These are phyloP conservation scores for Cymbidium sinense DNA, from an alignment of 106 monocot species.

Conservation along the genomic window DNA sequence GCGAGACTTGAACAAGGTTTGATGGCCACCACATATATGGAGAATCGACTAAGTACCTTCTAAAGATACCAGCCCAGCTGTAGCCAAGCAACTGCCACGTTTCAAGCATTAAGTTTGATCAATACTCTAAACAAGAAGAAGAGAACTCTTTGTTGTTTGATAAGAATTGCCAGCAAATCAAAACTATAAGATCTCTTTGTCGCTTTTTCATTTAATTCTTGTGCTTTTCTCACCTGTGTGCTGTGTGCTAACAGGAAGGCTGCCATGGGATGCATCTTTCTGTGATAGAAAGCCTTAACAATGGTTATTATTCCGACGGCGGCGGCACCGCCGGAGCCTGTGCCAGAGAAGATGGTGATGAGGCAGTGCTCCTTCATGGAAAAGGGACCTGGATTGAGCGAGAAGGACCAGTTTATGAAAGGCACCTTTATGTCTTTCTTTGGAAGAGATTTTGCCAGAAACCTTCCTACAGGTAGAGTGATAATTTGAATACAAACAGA, in stretches of 20 bases:
- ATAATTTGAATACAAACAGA: slow-evolving; percentile 16
- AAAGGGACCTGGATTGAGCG: slow-evolving; percentile 47
- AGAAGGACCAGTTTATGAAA: slow-evolving; percentile 37
- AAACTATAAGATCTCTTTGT: not conserved
- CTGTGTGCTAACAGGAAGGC: slow-evolving; percentile 27
- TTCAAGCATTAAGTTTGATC: not conserved
- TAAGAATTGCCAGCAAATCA: no score
- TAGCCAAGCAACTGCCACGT: slow-evolving; percentile 38
- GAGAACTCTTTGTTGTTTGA: no score
- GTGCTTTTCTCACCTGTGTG: slow-evolving; percentile 25
- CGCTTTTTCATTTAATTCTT: not conserved
- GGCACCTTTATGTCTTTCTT: slow-evolving; percentile 9
- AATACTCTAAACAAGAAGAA: not conserved
- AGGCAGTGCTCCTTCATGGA: slow-evolving; percentile 44
- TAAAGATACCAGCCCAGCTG: slow-evolving; percentile 44
- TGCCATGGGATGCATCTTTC: slow-evolving; percentile 19
- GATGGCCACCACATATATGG: slow-evolving; percentile 60
- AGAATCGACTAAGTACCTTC: slow-evolving; percentile 36
- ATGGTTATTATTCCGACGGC: slow-evolving; percentile 29
- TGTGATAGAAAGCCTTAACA: slow-evolving; percentile 44
- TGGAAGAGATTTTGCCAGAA: slow-evolving; percentile 17
- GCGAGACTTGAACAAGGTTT: slow-evolving; percentile 47
- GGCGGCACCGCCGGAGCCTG: slow-evolving; percentile 11
- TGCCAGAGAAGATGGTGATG: slow-evolving; percentile 37
- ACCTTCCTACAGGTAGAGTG: slow-evolving; percentile 15